Evolutionary conservation across 78 protist genomes (phyloP).

Genomic region (Kipferlia bialata): DNA sequence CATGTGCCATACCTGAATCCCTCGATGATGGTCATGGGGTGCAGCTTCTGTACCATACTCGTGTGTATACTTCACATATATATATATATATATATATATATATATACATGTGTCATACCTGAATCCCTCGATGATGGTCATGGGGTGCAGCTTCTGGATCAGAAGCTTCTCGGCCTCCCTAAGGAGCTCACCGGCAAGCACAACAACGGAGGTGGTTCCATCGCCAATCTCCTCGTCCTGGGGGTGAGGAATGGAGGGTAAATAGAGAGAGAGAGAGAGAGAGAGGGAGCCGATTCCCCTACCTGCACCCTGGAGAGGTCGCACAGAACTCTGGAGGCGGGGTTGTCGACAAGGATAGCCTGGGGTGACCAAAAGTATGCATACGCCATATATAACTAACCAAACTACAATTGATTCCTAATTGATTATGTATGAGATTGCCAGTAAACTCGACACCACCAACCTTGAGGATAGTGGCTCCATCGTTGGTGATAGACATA

Average conservation of each 20-base stretch:
- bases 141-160: constrained; percentile 80
- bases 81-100: not conserved
- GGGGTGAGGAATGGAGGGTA: no score
- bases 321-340: constrained; percentile 28
- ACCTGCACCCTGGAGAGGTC: constrained; percentile 61
- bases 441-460: constrained; percentile 85
- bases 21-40: constrained; percentile 89
- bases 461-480: constrained; percentile 92
- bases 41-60: constrained; percentile 64
- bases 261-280: no score
- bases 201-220: constrained; percentile 79
- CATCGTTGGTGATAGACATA: constrained; percentile 85
- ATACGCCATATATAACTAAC: not conserved
- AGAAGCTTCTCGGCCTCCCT: constrained; percentile 87
- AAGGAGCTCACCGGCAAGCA: constrained; percentile 92
- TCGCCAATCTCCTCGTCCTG: constrained; percentile 98
- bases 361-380: no score
- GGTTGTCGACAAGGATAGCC: constrained; percentile 10
- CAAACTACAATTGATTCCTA: not conserved
- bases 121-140: constrained; percentile 62
- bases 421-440: constrained; percentile 52
- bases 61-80: no score
- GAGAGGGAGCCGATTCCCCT: no score
- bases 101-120: no score
- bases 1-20: no score